Percentiles rank a stretch among this genome's conserved stretches.
Conservation (phyloP, 495 filamentous ascomycete genomes). For the Aspergillus conjunctus region DNA sequence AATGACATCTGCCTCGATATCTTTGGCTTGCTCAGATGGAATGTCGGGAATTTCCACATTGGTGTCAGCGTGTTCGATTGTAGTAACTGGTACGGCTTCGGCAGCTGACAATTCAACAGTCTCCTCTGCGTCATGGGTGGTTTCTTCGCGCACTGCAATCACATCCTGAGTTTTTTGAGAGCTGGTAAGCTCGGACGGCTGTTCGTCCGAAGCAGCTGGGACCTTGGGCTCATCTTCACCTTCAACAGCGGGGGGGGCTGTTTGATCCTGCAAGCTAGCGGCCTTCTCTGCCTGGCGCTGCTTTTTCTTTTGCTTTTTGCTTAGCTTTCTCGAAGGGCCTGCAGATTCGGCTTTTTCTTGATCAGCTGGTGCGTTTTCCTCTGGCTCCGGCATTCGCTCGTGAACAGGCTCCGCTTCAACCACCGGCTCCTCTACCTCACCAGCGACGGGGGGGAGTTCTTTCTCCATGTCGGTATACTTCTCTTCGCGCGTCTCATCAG, state of each 20-base stretch:
- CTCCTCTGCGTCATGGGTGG: background rate
- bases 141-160: background rate
- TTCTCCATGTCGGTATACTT: background rate
- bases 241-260: slow-evolving; percentile 7
- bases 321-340: slow-evolving; percentile 27
- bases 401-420: slow-evolving; percentile 13
- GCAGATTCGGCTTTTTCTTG: slow-evolving; percentile 19
- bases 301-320: slow-evolving; percentile 41
- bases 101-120: background rate
- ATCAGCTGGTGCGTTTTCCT: slow-evolving; percentile 6
- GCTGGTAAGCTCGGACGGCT: background rate
- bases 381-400: slow-evolving; percentile 13
- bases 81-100: background rate
- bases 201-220: background rate
- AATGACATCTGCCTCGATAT: slow-evolving; percentile 1
- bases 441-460: background rate
- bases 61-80: background rate
- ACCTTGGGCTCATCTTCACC: background rate
- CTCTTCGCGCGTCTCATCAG: slow-evolving; percentile 22
- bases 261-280: slow-evolving; percentile 12
- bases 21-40: background rate
- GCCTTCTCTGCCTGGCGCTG: slow-evolving; percentile 26
- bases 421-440: background rate
- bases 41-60: background rate
- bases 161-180: background rate